A percentile compares a stretch with the other conserved stretches of the same genome.
Conservation (phyloP, 345 rosid genomes). For the Rhizophora apiculata region DNA sequence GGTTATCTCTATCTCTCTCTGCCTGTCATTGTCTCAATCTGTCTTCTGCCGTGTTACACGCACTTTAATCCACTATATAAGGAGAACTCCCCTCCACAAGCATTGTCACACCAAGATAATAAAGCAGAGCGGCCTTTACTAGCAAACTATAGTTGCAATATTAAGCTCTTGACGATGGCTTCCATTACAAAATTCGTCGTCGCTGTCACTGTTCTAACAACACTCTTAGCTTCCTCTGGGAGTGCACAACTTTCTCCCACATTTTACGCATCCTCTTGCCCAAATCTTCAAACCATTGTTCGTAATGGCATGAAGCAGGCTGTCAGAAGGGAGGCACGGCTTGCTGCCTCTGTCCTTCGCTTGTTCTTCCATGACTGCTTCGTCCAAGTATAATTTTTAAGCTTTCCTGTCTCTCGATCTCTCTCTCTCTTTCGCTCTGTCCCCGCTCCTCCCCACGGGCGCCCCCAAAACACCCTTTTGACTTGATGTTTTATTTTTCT, state of each 20-base stretch:
- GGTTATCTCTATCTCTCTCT: too few relatives aligned
- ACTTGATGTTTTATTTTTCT: too few relatives aligned
- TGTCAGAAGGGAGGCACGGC: constrained; percentile 27
- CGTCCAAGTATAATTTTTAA: constrained; percentile 27
- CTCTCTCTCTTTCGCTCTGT: background rate
- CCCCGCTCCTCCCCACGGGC: too few relatives aligned
- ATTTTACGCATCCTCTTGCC: constrained; percentile 39
- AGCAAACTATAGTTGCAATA: too few relatives aligned
- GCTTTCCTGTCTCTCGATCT: background rate
- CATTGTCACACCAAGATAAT: too few relatives aligned
- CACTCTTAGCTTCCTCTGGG: constrained; percentile 5
- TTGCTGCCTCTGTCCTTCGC: constrained; percentile 47
- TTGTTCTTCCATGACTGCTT: constrained; percentile 56
- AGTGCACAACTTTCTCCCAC: constrained; percentile 38
- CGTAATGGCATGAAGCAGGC: constrained; percentile 28
- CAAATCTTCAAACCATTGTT: constrained; percentile 28
- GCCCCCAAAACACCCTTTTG: background rate
- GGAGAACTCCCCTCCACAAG: too few relatives aligned
- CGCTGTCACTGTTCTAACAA: background rate
- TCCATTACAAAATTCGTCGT: background rate
- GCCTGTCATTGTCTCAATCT: too few relatives aligned
- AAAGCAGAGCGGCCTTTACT: too few relatives aligned
- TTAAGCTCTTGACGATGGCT: background rate
- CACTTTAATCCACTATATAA: too few relatives aligned
- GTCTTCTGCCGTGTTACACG: too few relatives aligned